Percentiles rank a stretch among this genome's conserved stretches.
Conservation (phyloP, 164 flowering plant genomes). For the Amborella trichopoda region DNA sequence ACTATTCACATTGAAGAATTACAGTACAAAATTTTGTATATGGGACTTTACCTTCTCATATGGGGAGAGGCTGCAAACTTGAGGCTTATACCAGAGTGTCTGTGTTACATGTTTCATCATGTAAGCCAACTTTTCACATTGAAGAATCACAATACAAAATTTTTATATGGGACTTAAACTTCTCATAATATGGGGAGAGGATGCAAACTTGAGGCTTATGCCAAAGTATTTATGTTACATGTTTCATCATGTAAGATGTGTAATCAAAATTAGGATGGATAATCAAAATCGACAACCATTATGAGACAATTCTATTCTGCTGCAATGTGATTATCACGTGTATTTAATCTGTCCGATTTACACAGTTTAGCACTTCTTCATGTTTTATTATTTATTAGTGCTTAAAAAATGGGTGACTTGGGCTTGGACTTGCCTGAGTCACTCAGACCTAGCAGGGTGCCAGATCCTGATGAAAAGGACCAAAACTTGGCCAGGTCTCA, state of each 20-base stretch:
- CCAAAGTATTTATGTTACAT: neutral
- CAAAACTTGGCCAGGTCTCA: no score
- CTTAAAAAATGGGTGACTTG: no score
- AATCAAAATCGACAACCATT: no score
- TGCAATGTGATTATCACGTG: no score
- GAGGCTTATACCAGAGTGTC: constrained; percentile 95
- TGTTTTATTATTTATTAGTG: no score
- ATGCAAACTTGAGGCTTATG: neutral
- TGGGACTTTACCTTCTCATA: constrained; percentile 83
- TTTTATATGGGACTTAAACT: constrained; percentile 59
- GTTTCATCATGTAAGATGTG: neutral
- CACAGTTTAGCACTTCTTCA: no score
- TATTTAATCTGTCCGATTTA: no score
- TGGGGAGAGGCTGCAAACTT: constrained; percentile 99
- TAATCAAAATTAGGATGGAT: neutral
- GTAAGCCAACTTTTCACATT: constrained; percentile 43
- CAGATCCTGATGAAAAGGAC: no score
- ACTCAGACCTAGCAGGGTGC: no score
- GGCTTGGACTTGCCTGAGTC: no score
- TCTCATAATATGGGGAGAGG: neutral
- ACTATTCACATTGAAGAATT: constrained; percentile 59
- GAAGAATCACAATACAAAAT: constrained; percentile 77
- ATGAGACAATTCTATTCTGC: no score
- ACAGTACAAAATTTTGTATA: constrained; percentile 65
- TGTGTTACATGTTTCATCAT: constrained; percentile 90